Evolutionary conservation across 2,329 filamentous ascomycete genomes (phyloP), one percentile per base, ranked within the genome.

Genomic region (Xylariaceae sp.): DNA sequence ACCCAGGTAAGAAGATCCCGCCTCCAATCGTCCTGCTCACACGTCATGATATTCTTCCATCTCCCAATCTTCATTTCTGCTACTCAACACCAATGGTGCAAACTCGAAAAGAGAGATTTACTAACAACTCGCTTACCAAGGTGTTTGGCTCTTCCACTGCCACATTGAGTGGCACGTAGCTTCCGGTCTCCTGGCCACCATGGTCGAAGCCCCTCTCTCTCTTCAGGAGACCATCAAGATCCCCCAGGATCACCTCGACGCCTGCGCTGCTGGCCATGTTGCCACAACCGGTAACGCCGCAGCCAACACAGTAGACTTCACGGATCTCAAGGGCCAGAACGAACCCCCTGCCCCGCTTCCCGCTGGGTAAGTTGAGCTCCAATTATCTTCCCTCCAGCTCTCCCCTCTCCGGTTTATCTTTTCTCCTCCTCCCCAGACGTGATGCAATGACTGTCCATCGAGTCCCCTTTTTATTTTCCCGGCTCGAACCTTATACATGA

Each of bases 91-190:
- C n/a, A 34, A 47, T 3, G 9, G 30, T 17, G 6, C 9, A 35
- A 48, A 48, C 2, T 7, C 3, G 7, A 50, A 30, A 23, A 11
- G 23, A 50, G 8, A 10, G 30, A 39, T 30, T 39, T 9, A 18
- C 51, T 53, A 13, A 55, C 49, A 15, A 34, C 23, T 7, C 7
- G 15, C 49, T 13, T 6, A 35, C 18, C 58, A 37, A 77, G 77
- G 83, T 44, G 77, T 88, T 18, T 89, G 86, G 86, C 72, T 88
- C 3, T 89, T 92, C 75, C 89, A 92, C 74, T 92, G 89, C 73
- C 89, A 93, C 71, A 87, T 92, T 56, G 88, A 90, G 69, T 93
- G 88, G 88, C 88, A 91, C 70, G 77, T 89, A 59, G 75, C 80
- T 1, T 84, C 84, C 2, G 88, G 88, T n/a, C 77, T 90, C 2